Evolutionary conservation across 495 filamentous ascomycete species (phyloP).

Genomic region (Neurospora sp.): DNA sequence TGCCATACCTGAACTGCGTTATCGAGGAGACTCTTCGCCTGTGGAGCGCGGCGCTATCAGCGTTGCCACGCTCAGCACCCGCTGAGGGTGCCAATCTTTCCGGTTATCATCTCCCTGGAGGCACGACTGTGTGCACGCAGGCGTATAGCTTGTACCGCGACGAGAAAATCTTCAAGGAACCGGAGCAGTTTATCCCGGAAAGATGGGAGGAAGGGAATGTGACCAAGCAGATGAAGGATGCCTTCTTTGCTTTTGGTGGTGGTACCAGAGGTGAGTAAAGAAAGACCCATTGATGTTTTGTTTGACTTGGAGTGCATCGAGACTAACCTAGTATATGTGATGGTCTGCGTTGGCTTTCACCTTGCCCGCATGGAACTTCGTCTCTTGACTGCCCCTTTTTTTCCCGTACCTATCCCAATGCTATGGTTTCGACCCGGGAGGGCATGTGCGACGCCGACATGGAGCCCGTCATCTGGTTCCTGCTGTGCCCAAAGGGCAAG

Average conservation of each 20-base stretch:
- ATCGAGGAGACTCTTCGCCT: slow-evolving; percentile 51
- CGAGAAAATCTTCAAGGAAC: slow-evolving; percentile 23
- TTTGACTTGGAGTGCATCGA: neutral
- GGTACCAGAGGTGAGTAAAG: slow-evolving; percentile 24
- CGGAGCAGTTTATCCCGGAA: slow-evolving; percentile 19
- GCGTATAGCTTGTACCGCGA: slow-evolving; percentile 34
- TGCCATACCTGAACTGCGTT: slow-evolving; percentile 42
- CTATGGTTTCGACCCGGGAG: slow-evolving; percentile 19
- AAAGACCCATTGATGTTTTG: slow-evolving; percentile 23
- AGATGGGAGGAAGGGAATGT: slow-evolving; percentile 21
- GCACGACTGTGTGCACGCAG: slow-evolving; percentile 25
- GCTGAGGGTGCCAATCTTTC: slow-evolving; percentile 15
- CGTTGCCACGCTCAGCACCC: slow-evolving; percentile 26
- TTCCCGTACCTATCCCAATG: slow-evolving; percentile 22
- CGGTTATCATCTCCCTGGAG: slow-evolving; percentile 15
- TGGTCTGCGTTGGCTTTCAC: slow-evolving; percentile 29
- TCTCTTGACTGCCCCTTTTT: slow-evolving; percentile 21
- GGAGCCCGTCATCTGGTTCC: slow-evolving; percentile 30
- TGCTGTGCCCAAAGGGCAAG: slow-evolving; percentile 33
- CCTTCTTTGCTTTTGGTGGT: slow-evolving; percentile 43
- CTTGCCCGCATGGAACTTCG: slow-evolving; percentile 24
- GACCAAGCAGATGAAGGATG: slow-evolving; percentile 43
- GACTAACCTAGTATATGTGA: neutral
- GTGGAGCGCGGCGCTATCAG: slow-evolving; percentile 39
- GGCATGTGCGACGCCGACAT: slow-evolving; percentile 39